Conservation (phyloP, 2,329 filamentous ascomycete species). For the Leptographium wingfieldii region DNA sequence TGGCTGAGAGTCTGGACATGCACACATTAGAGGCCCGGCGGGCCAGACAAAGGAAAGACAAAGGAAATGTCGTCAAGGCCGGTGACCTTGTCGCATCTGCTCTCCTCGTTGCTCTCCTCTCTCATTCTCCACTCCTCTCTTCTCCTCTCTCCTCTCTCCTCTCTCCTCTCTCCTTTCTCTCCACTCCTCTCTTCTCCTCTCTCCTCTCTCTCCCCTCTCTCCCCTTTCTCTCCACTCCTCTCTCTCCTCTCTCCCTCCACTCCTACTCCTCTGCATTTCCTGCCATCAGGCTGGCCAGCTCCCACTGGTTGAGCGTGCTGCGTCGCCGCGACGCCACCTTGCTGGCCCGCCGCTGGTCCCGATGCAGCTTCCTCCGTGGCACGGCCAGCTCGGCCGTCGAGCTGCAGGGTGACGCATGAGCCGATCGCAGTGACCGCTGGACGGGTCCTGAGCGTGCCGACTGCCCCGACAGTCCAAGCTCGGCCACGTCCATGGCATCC, state of each 20-base stretch:
- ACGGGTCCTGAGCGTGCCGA: background rate
- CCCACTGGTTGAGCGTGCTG: slow-evolving; percentile 64
- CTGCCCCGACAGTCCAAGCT: background rate
- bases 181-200: too few species aligned
- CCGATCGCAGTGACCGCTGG: too few species aligned
- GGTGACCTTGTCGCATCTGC: too few species aligned
- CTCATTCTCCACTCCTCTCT: too few species aligned
- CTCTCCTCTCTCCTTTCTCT: background rate
- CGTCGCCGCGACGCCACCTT: slow-evolving; percentile 50
- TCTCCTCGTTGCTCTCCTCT: too few species aligned
- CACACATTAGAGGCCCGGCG: too few species aligned
- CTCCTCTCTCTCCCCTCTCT: background rate
- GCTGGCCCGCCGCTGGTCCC: slow-evolving; percentile 34
- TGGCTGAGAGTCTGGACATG: too few species aligned
- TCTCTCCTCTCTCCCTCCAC: background rate
- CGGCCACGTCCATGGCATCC: background rate
- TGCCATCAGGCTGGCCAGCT: slow-evolving; percentile 52
- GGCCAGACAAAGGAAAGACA: too few species aligned
- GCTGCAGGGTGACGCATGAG: too few species aligned
- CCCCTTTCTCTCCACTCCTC: background rate
- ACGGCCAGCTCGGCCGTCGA: slow-evolving; percentile 16
- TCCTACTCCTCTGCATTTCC: slow-evolving; percentile 17
- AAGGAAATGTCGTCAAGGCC: too few species aligned
- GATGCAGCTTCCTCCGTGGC: slow-evolving; percentile 33
- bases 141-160: too few species aligned